phyloP scores from a whole-genome alignment of 2,329 filamentous ascomycete species.

The Xylaria sp. region DNA sequence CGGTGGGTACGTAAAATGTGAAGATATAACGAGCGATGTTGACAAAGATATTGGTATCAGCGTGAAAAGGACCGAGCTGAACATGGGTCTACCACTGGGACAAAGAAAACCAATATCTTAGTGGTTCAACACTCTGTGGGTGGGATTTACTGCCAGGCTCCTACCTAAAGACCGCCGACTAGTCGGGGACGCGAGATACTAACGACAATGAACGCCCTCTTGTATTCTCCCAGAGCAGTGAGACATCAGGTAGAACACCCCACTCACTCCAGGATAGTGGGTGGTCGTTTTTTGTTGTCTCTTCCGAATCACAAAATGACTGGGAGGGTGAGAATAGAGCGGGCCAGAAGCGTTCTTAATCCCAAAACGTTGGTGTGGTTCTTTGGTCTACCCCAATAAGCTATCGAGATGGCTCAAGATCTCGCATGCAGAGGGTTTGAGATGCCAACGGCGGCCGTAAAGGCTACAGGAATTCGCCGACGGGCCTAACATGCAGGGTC shows the following conservation, averaged over 20 bases:
- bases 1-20: constrained; percentile 32
- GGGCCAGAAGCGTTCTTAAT: background rate
- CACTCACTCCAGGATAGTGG: constrained; percentile 23
- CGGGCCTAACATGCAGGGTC: too few species aligned
- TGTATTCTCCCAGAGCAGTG: constrained; percentile 32
- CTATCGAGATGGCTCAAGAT: background rate
- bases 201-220: constrained; percentile 32
- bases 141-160: constrained; percentile 32
- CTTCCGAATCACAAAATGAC: background rate
- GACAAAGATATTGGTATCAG: constrained; percentile 32
- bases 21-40: constrained; percentile 22
- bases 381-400: background rate
- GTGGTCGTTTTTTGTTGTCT: constrained; percentile 2
- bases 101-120: constrained; percentile 42
- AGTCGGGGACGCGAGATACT: constrained; percentile 24
- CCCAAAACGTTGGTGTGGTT: background rate
- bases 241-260: constrained; percentile 34
- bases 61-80: constrained; percentile 36
- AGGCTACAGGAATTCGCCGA: too few species aligned
- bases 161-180: constrained; percentile 28
- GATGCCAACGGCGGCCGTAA: background rate
- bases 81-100: constrained; percentile 31
- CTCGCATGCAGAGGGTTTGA: background rate
- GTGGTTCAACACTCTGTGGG: constrained; percentile 36
- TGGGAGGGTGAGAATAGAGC: background rate